Conservation (phyloP, 148 eudicot genomes). For the Vaccinium darrowii region DNA sequence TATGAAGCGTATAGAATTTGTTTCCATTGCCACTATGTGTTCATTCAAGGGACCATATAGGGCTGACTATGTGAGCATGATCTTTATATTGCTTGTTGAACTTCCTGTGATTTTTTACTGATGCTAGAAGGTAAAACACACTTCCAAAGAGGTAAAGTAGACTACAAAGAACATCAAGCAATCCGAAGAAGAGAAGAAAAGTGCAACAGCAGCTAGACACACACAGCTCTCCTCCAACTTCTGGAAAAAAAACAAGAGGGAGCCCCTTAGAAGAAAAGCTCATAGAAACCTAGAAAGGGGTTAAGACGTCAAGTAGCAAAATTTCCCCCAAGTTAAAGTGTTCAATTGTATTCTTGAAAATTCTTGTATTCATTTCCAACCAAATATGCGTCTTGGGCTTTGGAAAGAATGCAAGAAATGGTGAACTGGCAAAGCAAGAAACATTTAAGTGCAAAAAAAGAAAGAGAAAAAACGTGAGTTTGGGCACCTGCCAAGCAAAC, state of each 20-base stretch:
- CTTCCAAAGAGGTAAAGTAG: neutral
- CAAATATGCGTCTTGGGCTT: neutral
- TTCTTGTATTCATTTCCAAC: neutral
- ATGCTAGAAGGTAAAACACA: neutral
- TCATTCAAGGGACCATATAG: neutral
- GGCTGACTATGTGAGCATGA: neutral
- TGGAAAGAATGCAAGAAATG: neutral
- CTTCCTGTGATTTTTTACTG: neutral
- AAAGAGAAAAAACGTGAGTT: neutral
- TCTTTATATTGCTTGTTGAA: neutral
- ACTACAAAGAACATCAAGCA: neutral
- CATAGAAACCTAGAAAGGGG: neutral
- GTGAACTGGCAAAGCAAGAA: neutral
- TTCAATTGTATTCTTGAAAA: neutral
- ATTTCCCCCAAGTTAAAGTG: neutral
- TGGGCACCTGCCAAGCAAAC: neutral
- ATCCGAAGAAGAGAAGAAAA: neutral
- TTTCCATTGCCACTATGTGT: neutral
- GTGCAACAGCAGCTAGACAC: neutral
- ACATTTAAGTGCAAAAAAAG: neutral
- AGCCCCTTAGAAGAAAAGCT: neutral
- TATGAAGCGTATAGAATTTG: neutral
- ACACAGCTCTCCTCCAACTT: neutral
- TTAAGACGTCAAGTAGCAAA: neutral
- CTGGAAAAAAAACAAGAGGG: neutral